phyloP scores from a whole-genome alignment of 495 filamentous ascomycete species.

The Friedmanniomyces simplex region DNA sequence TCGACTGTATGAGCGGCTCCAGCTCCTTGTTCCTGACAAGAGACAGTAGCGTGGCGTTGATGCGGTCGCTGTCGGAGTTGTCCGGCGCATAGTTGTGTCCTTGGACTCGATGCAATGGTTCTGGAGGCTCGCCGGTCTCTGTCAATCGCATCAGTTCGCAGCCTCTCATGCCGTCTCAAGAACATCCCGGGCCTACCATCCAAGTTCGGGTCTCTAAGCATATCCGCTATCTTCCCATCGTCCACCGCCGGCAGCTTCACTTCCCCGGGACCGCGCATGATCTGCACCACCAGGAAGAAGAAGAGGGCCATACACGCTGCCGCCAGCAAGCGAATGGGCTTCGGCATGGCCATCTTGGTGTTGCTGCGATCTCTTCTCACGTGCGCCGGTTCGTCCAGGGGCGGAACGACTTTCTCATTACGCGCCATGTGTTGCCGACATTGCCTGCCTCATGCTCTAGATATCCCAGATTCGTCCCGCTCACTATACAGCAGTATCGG shows the following conservation, averaged over 20 bases:
- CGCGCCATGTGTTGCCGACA: neutral
- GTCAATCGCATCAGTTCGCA: conserved; percentile 37
- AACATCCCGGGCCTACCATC: conserved; percentile 48
- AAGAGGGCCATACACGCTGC: conserved; percentile 58
- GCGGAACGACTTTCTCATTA: neutral
- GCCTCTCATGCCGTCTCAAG: neutral
- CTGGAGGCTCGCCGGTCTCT: conserved; percentile 77
- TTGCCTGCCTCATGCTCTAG: neutral
- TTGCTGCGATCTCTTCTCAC: neutral
- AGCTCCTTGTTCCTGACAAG: conserved; percentile 89
- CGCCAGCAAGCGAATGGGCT: conserved; percentile 68
- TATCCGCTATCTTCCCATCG: conserved; percentile 36
- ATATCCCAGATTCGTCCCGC: neutral
- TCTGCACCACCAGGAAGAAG: conserved; percentile 62
- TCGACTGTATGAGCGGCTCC: conserved; percentile 68
- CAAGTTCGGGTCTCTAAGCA: conserved; percentile 67
- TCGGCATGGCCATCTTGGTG: conserved; percentile 61
- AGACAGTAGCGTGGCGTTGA: conserved; percentile 87
- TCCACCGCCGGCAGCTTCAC: conserved; percentile 28
- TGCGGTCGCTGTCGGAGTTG: conserved; percentile 63
- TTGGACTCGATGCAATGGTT: conserved; percentile 53
- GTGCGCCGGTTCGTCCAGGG: neutral
- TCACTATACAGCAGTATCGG: neutral
- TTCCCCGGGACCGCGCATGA: conserved; percentile 43
- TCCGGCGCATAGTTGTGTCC: conserved; percentile 63